These are phyloP conservation scores for Cajanus cajan DNA, from an alignment of 306 rosid genomes.

Conservation along the genomic window DNA sequence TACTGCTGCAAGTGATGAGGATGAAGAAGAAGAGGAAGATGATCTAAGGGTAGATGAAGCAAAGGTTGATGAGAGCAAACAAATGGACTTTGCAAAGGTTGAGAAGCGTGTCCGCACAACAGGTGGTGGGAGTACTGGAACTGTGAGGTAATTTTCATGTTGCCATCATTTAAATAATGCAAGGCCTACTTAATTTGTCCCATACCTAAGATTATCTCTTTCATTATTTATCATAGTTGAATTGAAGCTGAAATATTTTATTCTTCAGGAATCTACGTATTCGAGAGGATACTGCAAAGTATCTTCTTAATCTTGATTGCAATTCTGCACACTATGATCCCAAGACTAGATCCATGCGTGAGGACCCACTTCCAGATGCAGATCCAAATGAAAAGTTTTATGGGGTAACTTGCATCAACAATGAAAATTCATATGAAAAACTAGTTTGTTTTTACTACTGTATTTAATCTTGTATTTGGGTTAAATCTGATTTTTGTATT, in stretches of 20 bases:
- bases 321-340: slow-evolving; percentile 34
- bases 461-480: neutral
- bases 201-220: neutral
- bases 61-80: slow-evolving; percentile 74
- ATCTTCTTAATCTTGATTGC: slow-evolving; percentile 37
- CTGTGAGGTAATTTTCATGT: slow-evolving; percentile 34
- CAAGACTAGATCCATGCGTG: slow-evolving; percentile 66
- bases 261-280: slow-evolving; percentile 33
- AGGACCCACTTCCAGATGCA: slow-evolving; percentile 74
- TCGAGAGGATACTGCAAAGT: slow-evolving; percentile 37
- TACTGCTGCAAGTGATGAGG: slow-evolving; percentile 46
- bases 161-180: neutral
- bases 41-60: slow-evolving; percentile 69
- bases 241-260: slow-evolving; percentile 7
- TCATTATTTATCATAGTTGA: neutral
- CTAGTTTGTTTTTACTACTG: neutral
- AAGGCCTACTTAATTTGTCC: neutral
- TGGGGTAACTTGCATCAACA: slow-evolving; percentile 29
- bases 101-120: slow-evolving; percentile 79
- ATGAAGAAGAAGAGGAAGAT: slow-evolving; percentile 53
- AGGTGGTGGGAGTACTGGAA: slow-evolving; percentile 79
- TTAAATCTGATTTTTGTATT: neutral
- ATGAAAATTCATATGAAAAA: neutral
- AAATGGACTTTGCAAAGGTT: slow-evolving; percentile 79
- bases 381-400: slow-evolving; percentile 72